Conservation (phyloP, 768 basidiomycete genomes). For the Pulveroboletus sp. region DNA sequence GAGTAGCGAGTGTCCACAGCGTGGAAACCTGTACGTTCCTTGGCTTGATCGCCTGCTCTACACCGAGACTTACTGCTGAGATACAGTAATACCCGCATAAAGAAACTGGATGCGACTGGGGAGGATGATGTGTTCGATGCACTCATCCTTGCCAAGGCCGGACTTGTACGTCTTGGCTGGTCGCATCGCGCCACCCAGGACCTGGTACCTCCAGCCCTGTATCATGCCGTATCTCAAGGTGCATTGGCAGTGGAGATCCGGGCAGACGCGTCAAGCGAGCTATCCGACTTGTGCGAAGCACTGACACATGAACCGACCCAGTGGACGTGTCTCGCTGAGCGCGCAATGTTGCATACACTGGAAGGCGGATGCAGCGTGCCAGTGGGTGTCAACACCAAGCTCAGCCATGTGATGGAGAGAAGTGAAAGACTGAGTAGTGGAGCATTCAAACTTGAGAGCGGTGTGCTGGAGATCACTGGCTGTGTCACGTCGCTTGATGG, state of each 20-base stretch:
- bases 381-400: constrained; percentile 68
- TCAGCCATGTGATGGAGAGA: constrained; percentile 34
- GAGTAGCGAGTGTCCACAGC: constrained; percentile 36
- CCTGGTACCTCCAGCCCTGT: constrained; percentile 68
- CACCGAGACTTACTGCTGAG: constrained; percentile 6
- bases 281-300: constrained; percentile 57
- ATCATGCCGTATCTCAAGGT: constrained; percentile 92
- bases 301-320: constrained; percentile 75
- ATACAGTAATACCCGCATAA: constrained; percentile 78
- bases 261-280: constrained; percentile 50
- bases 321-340: constrained; percentile 78
- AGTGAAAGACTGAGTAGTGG: constrained; percentile 30
- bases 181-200: constrained; percentile 71
- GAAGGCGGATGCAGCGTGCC: constrained; percentile 98
- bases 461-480: constrained; percentile 60
- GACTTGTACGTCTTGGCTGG: constrained; percentile 76
- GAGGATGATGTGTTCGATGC: constrained; percentile 72
- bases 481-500: constrained; percentile 86
- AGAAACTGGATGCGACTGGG: constrained; percentile 78
- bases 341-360: constrained; percentile 80
- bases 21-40: constrained; percentile 76
- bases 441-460: constrained; percentile 28
- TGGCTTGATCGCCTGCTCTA: neutral
- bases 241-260: constrained; percentile 87
- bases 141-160: constrained; percentile 90